Conservation (phyloP, 176 grass and related monocot species). For the Rhipidocladum racemiflorum region DNA sequence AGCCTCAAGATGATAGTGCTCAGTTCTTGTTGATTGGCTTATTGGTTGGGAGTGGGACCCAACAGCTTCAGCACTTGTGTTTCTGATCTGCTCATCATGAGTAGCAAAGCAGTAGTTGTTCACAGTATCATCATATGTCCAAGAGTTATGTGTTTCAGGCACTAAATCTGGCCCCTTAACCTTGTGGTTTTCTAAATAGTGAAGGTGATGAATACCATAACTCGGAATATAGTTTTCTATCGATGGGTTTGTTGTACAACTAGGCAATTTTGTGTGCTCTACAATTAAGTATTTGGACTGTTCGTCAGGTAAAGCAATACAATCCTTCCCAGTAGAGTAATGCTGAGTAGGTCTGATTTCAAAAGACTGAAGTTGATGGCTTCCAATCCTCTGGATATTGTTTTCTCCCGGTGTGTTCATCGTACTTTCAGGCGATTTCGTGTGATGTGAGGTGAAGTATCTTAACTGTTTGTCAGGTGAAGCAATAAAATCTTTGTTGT, state of each 20-base stretch:
- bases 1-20: constrained; percentile 9
- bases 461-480: constrained; percentile 32
- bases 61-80: constrained; percentile 8
- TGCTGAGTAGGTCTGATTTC: constrained; percentile 21
- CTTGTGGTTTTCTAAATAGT: constrained; percentile 14
- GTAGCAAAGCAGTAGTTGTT: constrained; percentile 8
- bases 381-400: constrained; percentile 19
- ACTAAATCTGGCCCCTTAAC: constrained; percentile 16
- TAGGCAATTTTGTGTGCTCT: constrained; percentile 19
- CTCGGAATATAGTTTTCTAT: constrained; percentile 16
- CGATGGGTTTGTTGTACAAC: background rate
- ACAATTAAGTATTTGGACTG: constrained; percentile 14
- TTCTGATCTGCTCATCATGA: constrained; percentile 11
- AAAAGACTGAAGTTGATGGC: constrained; percentile 23
- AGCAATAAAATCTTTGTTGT: background rate
- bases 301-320: constrained; percentile 27
- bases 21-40: constrained; percentile 29
- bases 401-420: constrained; percentile 23
- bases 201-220: constrained; percentile 19
- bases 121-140: background rate
- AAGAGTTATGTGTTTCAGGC: constrained; percentile 14
- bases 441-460: constrained; percentile 17
- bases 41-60: background rate
- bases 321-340: constrained; percentile 6
- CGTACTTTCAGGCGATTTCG: constrained; percentile 18